Percentiles rank a stretch among this genome's conserved stretches.
These are phyloP conservation scores for Escallonia rubra DNA, from an alignment of 129 eudicot genomes.

Conservation along the genomic window DNA sequence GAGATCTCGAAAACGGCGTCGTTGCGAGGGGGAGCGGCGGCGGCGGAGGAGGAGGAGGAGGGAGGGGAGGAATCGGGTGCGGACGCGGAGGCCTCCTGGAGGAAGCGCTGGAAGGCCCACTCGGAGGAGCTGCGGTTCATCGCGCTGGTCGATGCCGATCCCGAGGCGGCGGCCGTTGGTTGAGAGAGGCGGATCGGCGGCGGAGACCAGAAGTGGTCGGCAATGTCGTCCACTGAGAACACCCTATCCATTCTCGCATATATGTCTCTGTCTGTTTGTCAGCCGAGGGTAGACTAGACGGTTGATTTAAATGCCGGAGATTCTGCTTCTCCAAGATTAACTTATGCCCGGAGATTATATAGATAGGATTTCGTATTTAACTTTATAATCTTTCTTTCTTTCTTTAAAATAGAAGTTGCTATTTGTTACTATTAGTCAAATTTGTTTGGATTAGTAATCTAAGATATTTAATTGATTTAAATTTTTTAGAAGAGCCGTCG, in stretches of 20 bases:
- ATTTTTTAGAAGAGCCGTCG: too few relatives aligned
- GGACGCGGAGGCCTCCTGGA: slow-evolving; percentile 40
- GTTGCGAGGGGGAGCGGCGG: background rate
- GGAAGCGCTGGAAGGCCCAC: slow-evolving; percentile 52
- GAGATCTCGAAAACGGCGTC: slow-evolving; percentile 19
- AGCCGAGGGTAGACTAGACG: too few relatives aligned
- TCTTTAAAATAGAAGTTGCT: too few relatives aligned
- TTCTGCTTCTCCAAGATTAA: too few relatives aligned
- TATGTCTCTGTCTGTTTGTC: background rate
- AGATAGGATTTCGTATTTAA: too few relatives aligned
- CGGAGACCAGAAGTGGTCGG: slow-evolving; percentile 87
- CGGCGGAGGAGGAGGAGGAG: slow-evolving; percentile 25
- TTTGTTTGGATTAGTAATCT: too few relatives aligned
- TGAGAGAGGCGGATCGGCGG: slow-evolving; percentile 34
- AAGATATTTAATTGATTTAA: too few relatives aligned
- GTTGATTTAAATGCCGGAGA: too few relatives aligned
- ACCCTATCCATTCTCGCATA: slow-evolving; percentile 40
- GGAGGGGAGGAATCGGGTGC: slow-evolving; percentile 22
- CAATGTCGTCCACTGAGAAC: slow-evolving; percentile 58
- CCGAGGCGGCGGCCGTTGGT: slow-evolving; percentile 2
- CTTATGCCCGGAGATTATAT: too few relatives aligned
- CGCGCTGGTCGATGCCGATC: background rate
- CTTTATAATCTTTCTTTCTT: too few relatives aligned
- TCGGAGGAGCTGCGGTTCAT: slow-evolving; percentile 49
- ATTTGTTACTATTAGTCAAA: too few relatives aligned